Percentiles rank a stretch among this genome's conserved stretches.
Conservation (phyloP, 2,329 filamentous ascomycete species). For the Delphinella strobiligena region DNA sequence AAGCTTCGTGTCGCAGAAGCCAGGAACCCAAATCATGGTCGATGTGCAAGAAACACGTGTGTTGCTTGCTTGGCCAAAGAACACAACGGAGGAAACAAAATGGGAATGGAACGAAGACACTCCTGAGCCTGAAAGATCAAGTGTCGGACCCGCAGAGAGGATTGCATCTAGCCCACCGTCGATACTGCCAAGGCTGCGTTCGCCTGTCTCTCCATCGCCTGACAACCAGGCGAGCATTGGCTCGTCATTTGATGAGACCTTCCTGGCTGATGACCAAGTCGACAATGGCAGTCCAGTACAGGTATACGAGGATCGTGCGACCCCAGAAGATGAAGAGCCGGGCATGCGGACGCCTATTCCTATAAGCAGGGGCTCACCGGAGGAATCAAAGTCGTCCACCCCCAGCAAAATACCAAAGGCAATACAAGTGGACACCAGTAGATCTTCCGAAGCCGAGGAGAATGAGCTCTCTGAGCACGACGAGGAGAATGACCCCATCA, state of each 20-base stretch:
- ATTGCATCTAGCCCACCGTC: constrained; percentile 49
- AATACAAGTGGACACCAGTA: constrained; percentile 2
- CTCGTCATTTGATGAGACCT: constrained; percentile 24
- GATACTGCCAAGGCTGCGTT: constrained; percentile 52
- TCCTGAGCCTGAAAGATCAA: constrained; percentile 10
- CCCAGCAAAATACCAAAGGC: constrained; percentile 1
- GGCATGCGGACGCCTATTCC: constrained; percentile 8
- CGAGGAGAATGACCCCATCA: constrained; percentile 87
- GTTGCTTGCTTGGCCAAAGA: constrained; percentile 72
- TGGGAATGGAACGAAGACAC: constrained; percentile 4
- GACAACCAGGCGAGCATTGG: constrained; percentile 28
- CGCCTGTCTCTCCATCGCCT: constrained; percentile 65
- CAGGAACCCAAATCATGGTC: constrained; percentile 81
- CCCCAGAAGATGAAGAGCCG: constrained; percentile 35
- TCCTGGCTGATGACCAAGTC: constrained; percentile 28
- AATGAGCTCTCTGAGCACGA: constrained; percentile 68
- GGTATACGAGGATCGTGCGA: constrained; percentile 62
- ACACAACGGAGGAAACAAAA: background rate
- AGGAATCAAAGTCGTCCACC: constrained; percentile 1
- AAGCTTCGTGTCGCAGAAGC: constrained; percentile 79
- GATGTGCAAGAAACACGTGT: constrained; percentile 91
- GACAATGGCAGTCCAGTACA: constrained; percentile 40
- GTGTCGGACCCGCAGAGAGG: constrained; percentile 13
- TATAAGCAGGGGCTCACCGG: background rate
- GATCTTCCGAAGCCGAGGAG: constrained; percentile 15